Percentiles rank a stretch among this genome's conserved stretches.
These are phyloP conservation scores for Chrysopogon serrulatus DNA, from an alignment of 176 grass and related monocot genomes.

Conservation along the genomic window DNA sequence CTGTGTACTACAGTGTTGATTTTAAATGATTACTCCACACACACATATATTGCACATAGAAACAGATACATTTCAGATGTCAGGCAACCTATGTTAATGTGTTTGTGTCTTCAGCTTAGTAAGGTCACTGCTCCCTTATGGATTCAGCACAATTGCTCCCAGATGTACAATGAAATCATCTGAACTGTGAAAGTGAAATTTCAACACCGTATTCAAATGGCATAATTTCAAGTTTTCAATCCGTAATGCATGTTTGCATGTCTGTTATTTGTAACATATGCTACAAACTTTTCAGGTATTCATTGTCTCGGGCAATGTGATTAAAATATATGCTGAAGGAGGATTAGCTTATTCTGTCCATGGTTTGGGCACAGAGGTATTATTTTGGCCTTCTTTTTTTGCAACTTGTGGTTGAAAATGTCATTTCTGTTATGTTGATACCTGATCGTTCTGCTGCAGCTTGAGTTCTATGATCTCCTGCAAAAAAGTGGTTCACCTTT, in stretches of 20 bases:
- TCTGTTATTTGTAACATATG: slow-evolving; percentile 5
- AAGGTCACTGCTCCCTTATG: neutral
- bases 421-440: slow-evolving; percentile 19
- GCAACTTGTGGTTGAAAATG: neutral
- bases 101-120: neutral
- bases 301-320: slow-evolving; percentile 74
- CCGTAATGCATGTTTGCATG: neutral
- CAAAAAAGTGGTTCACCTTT: slow-evolving; percentile 54
- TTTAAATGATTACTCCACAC: neutral
- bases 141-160: slow-evolving; percentile 10
- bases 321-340: slow-evolving; percentile 93
- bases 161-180: slow-evolving; percentile 2
- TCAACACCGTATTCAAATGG: neutral
- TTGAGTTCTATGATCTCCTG: slow-evolving; percentile 88
- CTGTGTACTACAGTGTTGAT: neutral
- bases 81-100: slow-evolving; percentile 4
- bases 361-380: slow-evolving; percentile 88
- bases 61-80: slow-evolving; percentile 20
- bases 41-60: neutral
- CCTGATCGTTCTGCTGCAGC: slow-evolving; percentile 38
- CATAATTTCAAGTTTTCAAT: slow-evolving; percentile 1
- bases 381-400: slow-evolving; percentile 1
- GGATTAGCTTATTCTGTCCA: slow-evolving; percentile 60
- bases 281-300: slow-evolving; percentile 62
- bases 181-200: neutral